Percentiles rank a stretch among this genome's conserved stretches.
Evolutionary conservation across 1,284 basidiomycete genomes (phyloP).

Genomic region (Cronartium ribicola): DNA sequence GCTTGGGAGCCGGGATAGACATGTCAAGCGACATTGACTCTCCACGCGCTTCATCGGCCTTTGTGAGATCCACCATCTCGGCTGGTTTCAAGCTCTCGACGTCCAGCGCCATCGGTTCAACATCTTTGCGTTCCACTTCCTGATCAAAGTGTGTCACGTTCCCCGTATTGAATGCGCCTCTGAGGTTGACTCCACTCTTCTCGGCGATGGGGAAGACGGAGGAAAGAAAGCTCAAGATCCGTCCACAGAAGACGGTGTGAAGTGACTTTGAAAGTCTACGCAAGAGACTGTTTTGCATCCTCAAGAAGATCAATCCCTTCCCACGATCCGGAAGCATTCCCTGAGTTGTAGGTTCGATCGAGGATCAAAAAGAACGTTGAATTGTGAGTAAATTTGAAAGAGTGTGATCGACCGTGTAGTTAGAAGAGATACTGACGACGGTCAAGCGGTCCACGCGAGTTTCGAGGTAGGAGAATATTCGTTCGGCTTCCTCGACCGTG

Average conservation of each 20-base stretch:
- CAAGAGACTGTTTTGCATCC: constrained; percentile 78
- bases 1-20: constrained; percentile 46
- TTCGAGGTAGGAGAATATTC: constrained; percentile 35
- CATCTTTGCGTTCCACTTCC: constrained; percentile 9
- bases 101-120: not conserved
- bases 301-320: constrained; percentile 74
- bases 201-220: constrained; percentile 80
- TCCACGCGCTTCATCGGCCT: constrained; percentile 43
- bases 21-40: constrained; percentile 55
- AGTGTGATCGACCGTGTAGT: not conserved
- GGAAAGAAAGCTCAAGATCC: constrained; percentile 78
- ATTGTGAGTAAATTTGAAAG: not conserved
- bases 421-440: constrained; percentile 12
- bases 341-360: constrained; percentile 42
- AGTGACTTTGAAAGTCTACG: constrained; percentile 71
- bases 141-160: constrained; percentile 53
- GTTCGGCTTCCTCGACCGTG: constrained; percentile 25
- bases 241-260: constrained; percentile 73
- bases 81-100: constrained; percentile 2
- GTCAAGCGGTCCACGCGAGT: constrained; percentile 25
- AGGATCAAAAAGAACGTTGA: not conserved
- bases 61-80: constrained; percentile 23
- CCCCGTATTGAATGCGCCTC: constrained; percentile 70
- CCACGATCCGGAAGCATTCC: constrained; percentile 76
- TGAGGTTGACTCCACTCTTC: constrained; percentile 79